phyloP scores from a whole-genome alignment of 1,284 basidiomycete genomes.

The Hemileia vastatrix region DNA sequence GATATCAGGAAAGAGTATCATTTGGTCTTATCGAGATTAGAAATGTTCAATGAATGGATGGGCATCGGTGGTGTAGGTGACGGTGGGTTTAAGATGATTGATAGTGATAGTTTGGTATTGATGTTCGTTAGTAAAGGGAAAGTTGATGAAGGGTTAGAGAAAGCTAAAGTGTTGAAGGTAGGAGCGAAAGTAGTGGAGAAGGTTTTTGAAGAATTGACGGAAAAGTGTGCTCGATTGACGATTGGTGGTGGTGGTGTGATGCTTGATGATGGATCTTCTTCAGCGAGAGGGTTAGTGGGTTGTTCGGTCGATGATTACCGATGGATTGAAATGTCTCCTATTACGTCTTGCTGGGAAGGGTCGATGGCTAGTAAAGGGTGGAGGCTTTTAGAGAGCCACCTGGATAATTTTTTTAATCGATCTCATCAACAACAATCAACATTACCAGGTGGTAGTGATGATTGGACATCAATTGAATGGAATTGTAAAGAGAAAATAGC shows the following conservation, averaged over 20 bases:
- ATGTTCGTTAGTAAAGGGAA: constrained; percentile 22
- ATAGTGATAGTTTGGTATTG: constrained; percentile 2
- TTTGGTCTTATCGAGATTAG: constrained; percentile 66
- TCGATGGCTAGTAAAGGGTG: constrained; percentile 3
- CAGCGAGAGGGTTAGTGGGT: neutral
- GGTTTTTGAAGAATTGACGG: constrained; percentile 55
- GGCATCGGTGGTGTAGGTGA: no score
- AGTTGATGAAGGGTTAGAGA: constrained; percentile 15
- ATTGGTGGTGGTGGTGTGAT: neutral
- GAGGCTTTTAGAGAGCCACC: constrained; percentile 9
- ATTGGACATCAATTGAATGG: neutral
- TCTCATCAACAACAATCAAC: no score
- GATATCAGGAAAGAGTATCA: constrained; percentile 80
- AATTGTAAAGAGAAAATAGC: constrained; percentile 48
- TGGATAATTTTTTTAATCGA: no score
- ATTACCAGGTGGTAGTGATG: neutral
- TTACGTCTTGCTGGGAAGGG: constrained; percentile 2
- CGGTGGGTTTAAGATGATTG: constrained; percentile 50
- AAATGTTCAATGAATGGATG: constrained; percentile 58
- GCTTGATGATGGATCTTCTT: no score
- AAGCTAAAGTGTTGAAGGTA: constrained; percentile 25
- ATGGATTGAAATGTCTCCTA: constrained; percentile 10
- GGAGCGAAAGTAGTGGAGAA: constrained; percentile 48
- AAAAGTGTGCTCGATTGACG: constrained; percentile 15
- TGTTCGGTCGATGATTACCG: constrained; percentile 7